phyloP scores from a whole-genome alignment of 768 basidiomycete genomes.

The Lactarius vividus region DNA sequence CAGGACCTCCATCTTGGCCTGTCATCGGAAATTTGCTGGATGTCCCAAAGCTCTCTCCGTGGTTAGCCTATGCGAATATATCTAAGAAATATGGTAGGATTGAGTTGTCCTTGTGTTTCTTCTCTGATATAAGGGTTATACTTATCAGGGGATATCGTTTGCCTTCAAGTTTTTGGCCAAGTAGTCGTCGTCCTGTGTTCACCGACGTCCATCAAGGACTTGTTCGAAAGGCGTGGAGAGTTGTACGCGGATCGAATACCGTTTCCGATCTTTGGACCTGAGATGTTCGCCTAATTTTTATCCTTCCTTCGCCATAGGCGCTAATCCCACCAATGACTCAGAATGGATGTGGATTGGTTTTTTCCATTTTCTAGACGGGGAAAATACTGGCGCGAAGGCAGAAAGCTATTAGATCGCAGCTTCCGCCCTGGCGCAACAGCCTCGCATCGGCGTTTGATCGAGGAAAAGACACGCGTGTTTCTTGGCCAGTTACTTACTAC shows the following conservation, averaged over 20 bases:
- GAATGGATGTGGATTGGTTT: background rate
- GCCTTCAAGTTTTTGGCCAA: conserved; percentile 12
- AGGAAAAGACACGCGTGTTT: conserved; percentile 6
- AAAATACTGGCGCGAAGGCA: background rate
- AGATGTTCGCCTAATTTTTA: background rate
- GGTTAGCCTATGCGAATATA: background rate
- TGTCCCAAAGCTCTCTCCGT: background rate
- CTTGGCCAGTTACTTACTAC: conserved; percentile 2
- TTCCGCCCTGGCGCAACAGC: conserved; percentile 3
- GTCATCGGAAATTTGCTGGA: conserved; percentile 8
- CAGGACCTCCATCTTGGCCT: background rate
- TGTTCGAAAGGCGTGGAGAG: conserved; percentile 13
- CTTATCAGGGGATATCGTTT: conserved; percentile 3
- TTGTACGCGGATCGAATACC: conserved; percentile 5
- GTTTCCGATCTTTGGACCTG: background rate
- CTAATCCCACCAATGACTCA: background rate
- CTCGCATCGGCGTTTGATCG: background rate
- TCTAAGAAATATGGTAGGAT: background rate
- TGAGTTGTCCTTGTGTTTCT: no score
- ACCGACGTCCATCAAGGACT: conserved; percentile 5
- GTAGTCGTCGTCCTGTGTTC: conserved; percentile 10
- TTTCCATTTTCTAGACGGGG: background rate
- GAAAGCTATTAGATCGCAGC: conserved; percentile 4
- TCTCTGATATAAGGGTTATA: background rate
- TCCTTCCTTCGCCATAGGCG: background rate